These are phyloP conservation scores for Penicillium thymicola DNA, from an alignment of 2,329 filamentous ascomycete genomes.

Conservation along the genomic window DNA sequence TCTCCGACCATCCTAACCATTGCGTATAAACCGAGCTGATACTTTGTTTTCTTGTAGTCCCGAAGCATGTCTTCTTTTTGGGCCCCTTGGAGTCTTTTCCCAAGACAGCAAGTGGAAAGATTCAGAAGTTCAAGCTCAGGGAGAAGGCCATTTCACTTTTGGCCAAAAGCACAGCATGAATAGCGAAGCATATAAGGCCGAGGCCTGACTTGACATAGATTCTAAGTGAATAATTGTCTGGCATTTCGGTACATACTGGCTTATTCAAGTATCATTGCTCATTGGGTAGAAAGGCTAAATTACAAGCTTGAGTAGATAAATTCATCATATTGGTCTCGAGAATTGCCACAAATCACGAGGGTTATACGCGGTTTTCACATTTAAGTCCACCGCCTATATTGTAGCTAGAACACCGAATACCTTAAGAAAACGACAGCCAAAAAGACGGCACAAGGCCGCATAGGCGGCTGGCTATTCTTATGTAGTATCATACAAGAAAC, in stretches of 20 bases:
- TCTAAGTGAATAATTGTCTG: background rate
- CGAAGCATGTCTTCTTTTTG: slow-evolving; percentile 86
- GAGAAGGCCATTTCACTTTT: slow-evolving; percentile 59
- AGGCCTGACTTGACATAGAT: background rate
- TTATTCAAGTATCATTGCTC: background rate
- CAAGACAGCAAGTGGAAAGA: slow-evolving; percentile 95
- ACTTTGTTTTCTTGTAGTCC: slow-evolving; percentile 49
- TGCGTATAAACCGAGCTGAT: background rate
- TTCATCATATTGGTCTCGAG: background rate
- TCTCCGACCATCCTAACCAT: background rate
- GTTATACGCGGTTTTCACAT: background rate
- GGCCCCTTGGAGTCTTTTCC: slow-evolving; percentile 63
- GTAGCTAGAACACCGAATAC: no score
- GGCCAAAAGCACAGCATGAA: slow-evolving; percentile 24
- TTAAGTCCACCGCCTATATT: no score
- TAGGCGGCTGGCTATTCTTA: background rate
- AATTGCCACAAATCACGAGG: background rate
- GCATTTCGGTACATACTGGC: background rate
- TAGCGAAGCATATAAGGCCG: background rate
- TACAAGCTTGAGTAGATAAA: background rate
- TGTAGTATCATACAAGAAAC: background rate
- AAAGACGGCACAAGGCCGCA: background rate
- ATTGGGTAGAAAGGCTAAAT: background rate
- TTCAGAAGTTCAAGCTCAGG: slow-evolving; percentile 86
- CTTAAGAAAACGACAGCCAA: background rate